Evolutionary conservation across 2,329 filamentous ascomycete genomes (phyloP), one percentile per base, ranked within the genome.

Genomic region (Trichoderma cornu-damae): DNA sequence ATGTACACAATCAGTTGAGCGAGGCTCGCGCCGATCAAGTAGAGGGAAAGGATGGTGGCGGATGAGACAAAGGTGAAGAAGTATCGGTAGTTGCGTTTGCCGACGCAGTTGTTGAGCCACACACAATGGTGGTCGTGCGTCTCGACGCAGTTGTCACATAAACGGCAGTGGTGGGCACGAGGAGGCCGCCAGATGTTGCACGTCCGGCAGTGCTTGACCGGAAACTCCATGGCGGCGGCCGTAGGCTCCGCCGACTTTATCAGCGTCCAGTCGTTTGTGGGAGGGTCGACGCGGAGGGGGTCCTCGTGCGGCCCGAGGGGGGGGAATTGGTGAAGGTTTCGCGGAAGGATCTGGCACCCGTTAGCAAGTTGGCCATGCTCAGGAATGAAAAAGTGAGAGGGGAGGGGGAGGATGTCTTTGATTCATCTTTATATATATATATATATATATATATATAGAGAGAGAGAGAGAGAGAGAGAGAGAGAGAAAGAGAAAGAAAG

Each of bases 41-140:
- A 93, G 14, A 91, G 68, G 0, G 86, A 82, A 16, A 96, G 79
- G 32, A 96, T 63, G 0, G 90, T 90, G n/a, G 84, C 85, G 12
- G 87, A 85, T 54, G 84, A 84, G 62, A 99, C 86, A 72, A 96
- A 99, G 9, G 88, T 83, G 70, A 97, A 96, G 73, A 99, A 99
- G 72, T 93, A 97, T 62, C 94, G 90, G 75, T 99, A 99, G 75
- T 99, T 99, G 66, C 94, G 89, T 63, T 93, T 87, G 42, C 94
- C 94, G 49, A 99, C 88, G 64, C 94, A 99, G 71, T 99, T 99
- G 75, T 99, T 99, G 62, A 99, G 83, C 94, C 94, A 99, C 14
- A 97, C 92, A 68, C 94, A 99, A 73, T 99, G 94, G 68, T 99
- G 94, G 68, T 99, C 94, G 64, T 96, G 90, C 0, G 91, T 96